Base-by-base conservation (phyloP, 139 green algal species). In the Medakamo hakoo region DNA sequence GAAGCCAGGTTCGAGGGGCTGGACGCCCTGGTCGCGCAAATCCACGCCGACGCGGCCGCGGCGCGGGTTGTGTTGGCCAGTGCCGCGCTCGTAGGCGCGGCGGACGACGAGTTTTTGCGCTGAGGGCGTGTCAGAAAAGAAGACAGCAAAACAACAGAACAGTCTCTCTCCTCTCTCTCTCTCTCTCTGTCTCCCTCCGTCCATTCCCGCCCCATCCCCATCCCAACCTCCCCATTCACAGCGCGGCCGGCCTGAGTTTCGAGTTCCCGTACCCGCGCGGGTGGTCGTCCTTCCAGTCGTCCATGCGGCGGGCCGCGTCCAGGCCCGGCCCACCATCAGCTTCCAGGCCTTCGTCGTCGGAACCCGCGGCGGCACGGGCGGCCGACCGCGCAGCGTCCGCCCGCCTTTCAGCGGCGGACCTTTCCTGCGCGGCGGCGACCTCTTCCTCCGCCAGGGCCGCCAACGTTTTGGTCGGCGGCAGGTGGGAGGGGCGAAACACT, bases 1-100 rank as follows among this genome's bases (percentile, higher is more conserved):
- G 90, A 96, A 76, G 78, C 81, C 3, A 83, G 92, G 68, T 95
- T 95, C 57, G 27, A 55, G 1, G 80, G 68, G 0, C 58, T 94
- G 26, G 78, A 94, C 32, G 81, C 74, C 0, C 80, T 97, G 0
- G 73, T 91, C 1, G 68, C 68, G 3, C 62, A 79, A 20, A 96
- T 97, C 27, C 81, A 88, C 55, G 28, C 76, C 14, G 89, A 96
- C 71, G 88, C 59, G 0, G 63, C 76, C 2, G 73, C 86, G 4
- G 71, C 79, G 4, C 48, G 63, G 14, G 61, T 52, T 3, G 84
- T 79, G 0, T 72, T 95, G 69, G 40, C 40, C 9, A 9, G 16
- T 16, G 9, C 40, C 9, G 40, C 40, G 40, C 40, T 52, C n/a
- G n/a, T n/a, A n/a, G n/a, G n/a, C n/a, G n/a, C n/a, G n/a, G n/a